These are phyloP conservation scores for maize (Zea mays) DNA, from an alignment of 176 grass and related monocot genomes.

Conservation along the genomic window DNA sequence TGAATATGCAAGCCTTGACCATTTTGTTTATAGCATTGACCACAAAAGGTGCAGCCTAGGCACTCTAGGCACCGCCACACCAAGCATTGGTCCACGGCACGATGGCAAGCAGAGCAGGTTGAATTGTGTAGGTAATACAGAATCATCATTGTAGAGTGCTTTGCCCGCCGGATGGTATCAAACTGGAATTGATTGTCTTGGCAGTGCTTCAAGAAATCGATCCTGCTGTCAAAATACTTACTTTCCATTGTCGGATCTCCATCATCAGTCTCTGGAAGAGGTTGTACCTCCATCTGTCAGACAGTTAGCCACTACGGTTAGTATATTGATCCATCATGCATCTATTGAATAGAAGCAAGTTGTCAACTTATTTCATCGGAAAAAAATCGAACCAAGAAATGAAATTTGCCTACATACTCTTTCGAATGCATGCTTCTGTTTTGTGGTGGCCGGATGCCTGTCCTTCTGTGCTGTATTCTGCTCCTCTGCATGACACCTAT, in stretches of 20 bases:
- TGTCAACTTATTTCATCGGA: slow-evolving; percentile 1
- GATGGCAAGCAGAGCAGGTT: slow-evolving; percentile 56
- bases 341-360: slow-evolving; percentile 25
- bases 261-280: slow-evolving; percentile 62
- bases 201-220: slow-evolving; percentile 78
- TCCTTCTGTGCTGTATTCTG: slow-evolving; percentile 68
- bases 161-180: slow-evolving; percentile 91
- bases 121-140: slow-evolving; percentile 84
- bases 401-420: slow-evolving; percentile 45
- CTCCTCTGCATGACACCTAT: slow-evolving; percentile 69
- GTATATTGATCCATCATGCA: slow-evolving; percentile 37
- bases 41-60: slow-evolving; percentile 60
- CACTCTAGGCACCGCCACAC: slow-evolving; percentile 71
- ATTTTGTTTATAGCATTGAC: slow-evolving; percentile 63
- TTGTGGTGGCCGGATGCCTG: slow-evolving; percentile 69
- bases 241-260: slow-evolving; percentile 70
- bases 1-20: slow-evolving; percentile 66
- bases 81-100: slow-evolving; percentile 51
- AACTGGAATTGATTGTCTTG: slow-evolving; percentile 87
- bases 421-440: slow-evolving; percentile 74
- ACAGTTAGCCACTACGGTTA: slow-evolving; percentile 34
- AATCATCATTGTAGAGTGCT: slow-evolving; percentile 97
- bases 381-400: not conserved
- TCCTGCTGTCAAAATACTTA: slow-evolving; percentile 84
- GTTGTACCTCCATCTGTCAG: slow-evolving; percentile 55